Conservation (phyloP, 441 rosid genomes). For the Arabidopsis hybrid region DNA sequence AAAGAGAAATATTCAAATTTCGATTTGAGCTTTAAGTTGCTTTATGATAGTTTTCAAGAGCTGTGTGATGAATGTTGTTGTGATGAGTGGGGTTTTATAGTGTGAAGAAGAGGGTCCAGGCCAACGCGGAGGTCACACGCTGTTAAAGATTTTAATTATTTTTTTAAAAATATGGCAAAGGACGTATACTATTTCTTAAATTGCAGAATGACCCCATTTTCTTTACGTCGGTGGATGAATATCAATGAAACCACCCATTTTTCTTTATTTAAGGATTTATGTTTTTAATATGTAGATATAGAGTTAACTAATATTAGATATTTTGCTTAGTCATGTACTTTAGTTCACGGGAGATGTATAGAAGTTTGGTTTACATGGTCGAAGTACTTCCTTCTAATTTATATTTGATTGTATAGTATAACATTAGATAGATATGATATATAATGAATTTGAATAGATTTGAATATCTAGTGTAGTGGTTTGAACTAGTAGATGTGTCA, state of each 20-base stretch:
- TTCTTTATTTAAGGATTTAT: not conserved
- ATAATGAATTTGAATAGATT: not conserved
- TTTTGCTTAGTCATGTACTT: slow-evolving; percentile 24
- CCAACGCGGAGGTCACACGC: slow-evolving; percentile 47
- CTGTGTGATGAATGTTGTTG: slow-evolving; percentile 27
- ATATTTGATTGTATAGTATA: not conserved
- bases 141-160: slow-evolving; percentile 18
- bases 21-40: not conserved
- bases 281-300: not conserved
- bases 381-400: slow-evolving; percentile 12
- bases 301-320: not conserved
- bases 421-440: not conserved
- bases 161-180: not conserved
- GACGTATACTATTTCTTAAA: slow-evolving; percentile 4
- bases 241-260: not conserved
- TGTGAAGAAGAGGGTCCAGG: slow-evolving; percentile 30
- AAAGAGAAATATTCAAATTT: not conserved
- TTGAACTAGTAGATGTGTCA: not conserved
- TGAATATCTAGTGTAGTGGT: not conserved
- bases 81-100: slow-evolving; percentile 43
- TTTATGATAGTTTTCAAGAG: not conserved
- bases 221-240: slow-evolving; percentile 24
- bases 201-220: slow-evolving; percentile 25
- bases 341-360: slow-evolving; percentile 11
- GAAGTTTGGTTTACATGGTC: slow-evolving; percentile 27